phyloP scores from a whole-genome alignment of 2,329 filamentous ascomycete species.

The Exophiala sp. region DNA sequence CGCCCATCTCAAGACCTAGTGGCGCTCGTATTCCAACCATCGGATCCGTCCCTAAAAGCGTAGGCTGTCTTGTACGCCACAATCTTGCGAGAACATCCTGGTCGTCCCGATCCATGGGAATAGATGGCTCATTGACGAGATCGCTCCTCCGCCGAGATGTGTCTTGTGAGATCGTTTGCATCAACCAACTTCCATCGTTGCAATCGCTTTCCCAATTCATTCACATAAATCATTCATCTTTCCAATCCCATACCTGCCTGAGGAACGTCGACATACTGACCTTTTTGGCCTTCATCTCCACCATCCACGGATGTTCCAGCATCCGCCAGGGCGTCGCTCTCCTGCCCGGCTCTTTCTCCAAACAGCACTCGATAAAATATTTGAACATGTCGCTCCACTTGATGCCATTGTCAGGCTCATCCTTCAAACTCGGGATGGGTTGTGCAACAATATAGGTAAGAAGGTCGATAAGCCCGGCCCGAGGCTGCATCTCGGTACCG shows the following conservation, averaged over 20 bases:
- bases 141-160: background rate
- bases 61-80: too few species aligned
- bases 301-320: constrained; percentile 98
- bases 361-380: constrained; percentile 97
- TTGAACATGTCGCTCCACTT: constrained; percentile 98
- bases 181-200: background rate
- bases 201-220: background rate
- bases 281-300: constrained; percentile 90
- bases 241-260: constrained; percentile 95
- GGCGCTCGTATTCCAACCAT: too few species aligned
- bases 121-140: background rate
- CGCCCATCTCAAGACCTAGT: too few species aligned
- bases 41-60: too few species aligned
- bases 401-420: constrained; percentile 84
- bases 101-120: too few species aligned
- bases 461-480: constrained; percentile 88
- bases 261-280: constrained; percentile 97
- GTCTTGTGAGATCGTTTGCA: background rate
- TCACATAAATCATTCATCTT: constrained; percentile 50
- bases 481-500: constrained; percentile 90
- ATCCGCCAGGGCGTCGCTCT: constrained; percentile 96
- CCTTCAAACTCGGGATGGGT: constrained; percentile 90
- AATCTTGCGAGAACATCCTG: too few species aligned
- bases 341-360: constrained; percentile 86
- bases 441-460: constrained; percentile 97